Conservation (phyloP, 306 rosid species). For the Abrus pulchellus region DNA sequence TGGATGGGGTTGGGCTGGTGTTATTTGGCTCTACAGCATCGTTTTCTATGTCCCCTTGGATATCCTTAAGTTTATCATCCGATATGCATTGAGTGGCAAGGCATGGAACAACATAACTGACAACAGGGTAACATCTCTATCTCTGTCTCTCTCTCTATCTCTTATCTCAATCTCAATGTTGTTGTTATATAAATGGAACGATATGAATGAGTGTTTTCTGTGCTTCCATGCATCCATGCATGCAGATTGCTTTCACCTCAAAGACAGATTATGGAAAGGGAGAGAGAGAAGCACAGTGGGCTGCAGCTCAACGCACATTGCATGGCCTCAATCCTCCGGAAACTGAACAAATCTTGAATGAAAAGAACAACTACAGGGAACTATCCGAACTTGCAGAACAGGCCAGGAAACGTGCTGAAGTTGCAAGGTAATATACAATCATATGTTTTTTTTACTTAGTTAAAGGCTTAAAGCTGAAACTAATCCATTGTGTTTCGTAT, state of each 20-base stretch:
- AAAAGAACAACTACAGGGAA: slow-evolving; percentile 65
- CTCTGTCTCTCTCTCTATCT: background rate
- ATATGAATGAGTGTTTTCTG: too few relatives aligned
- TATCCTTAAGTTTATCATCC: slow-evolving; percentile 68
- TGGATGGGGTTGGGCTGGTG: slow-evolving; percentile 98
- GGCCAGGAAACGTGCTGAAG: slow-evolving; percentile 87
- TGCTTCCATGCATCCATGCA: too few relatives aligned
- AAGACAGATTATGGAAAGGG: slow-evolving; percentile 88
- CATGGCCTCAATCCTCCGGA: slow-evolving; percentile 88
- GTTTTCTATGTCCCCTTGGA: slow-evolving; percentile 80
- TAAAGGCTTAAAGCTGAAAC: background rate
- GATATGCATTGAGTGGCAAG: slow-evolving; percentile 82
- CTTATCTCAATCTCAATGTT: background rate
- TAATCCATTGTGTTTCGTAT: background rate
- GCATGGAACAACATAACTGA: slow-evolving; percentile 83
- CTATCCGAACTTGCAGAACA: slow-evolving; percentile 83
- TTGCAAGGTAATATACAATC: slow-evolving; percentile 63
- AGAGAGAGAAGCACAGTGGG: slow-evolving; percentile 95
- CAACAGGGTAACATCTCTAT: slow-evolving; percentile 57
- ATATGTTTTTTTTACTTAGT: background rate
- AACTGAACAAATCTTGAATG: slow-evolving; percentile 53
- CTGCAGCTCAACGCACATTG: slow-evolving; percentile 83
- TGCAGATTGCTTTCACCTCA: slow-evolving; percentile 80
- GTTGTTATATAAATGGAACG: background rate
- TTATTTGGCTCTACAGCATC: slow-evolving; percentile 85